A percentile compares a stretch with the other conserved stretches of the same genome.
Conservation (phyloP, 805 yeast genomes). For the Brettanomyces custersianus region DNA sequence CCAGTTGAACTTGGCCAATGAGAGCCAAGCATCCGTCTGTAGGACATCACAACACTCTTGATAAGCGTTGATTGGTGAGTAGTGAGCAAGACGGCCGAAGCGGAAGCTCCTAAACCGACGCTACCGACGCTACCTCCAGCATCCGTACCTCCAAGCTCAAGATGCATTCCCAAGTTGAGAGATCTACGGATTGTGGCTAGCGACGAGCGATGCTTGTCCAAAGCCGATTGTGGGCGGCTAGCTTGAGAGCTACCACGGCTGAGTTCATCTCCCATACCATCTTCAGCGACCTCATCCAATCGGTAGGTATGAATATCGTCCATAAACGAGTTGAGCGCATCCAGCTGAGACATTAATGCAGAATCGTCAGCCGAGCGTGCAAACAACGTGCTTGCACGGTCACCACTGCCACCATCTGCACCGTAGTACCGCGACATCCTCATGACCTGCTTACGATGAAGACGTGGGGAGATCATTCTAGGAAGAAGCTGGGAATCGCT, state of each 20-base stretch:
- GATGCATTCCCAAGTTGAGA: constrained; percentile 18
- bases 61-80: constrained; percentile 32
- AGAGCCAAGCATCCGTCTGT: constrained; percentile 41
- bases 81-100: constrained; percentile 20
- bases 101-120: too few species aligned
- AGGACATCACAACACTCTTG: constrained; percentile 42
- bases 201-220: not conserved
- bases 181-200: constrained; percentile 13
- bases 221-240: not conserved
- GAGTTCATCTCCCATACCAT: constrained; percentile 1
- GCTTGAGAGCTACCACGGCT: not conserved
- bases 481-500: constrained; percentile 41
- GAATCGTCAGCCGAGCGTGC: not conserved
- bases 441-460: constrained; percentile 23
- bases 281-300: constrained; percentile 13
- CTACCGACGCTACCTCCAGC: constrained; percentile 1
- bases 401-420: constrained; percentile 8
- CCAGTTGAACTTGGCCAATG: constrained; percentile 30
- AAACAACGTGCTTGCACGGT: constrained; percentile 6
- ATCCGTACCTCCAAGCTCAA: constrained; percentile 18
- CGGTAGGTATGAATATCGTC: constrained; percentile 27
- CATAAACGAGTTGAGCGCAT: constrained; percentile 23
- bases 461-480: constrained; percentile 35
- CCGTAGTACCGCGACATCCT: constrained; percentile 18
- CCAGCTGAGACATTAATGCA: constrained; percentile 17